Conservation (phyloP, 495 filamentous ascomycete genomes). For the Lentithecium fluviatile region DNA sequence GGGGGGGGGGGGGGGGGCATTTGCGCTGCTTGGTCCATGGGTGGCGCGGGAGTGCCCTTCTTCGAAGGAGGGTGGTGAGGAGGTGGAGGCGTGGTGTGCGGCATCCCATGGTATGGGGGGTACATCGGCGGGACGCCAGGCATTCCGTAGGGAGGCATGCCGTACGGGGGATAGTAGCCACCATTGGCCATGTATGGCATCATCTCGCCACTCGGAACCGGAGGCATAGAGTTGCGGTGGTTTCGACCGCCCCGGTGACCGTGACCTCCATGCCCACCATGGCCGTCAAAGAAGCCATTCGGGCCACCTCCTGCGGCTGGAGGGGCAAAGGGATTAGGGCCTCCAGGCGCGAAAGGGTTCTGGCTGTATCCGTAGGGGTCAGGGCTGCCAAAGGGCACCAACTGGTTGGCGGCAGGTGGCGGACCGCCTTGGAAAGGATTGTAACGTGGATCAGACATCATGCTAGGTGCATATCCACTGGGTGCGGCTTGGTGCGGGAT, state of each 20-base stretch:
- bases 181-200: constrained; percentile 32
- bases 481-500: constrained; percentile 27
- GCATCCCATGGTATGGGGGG: constrained; percentile 15
- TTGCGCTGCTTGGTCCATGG: constrained; percentile 2
- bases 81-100: constrained; percentile 25
- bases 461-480: constrained; percentile 41
- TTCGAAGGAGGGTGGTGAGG: constrained; percentile 21
- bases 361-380: constrained; percentile 39
- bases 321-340: constrained; percentile 39
- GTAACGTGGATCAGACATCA: constrained; percentile 28
- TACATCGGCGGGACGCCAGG: constrained; percentile 33
- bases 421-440: constrained; percentile 27
- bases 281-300: constrained; percentile 28
- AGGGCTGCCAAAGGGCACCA: constrained; percentile 38
- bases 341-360: constrained; percentile 40
- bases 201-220: constrained; percentile 32
- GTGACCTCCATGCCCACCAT: not conserved
- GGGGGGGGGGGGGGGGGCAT: constrained; percentile 3
- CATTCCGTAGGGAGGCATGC: constrained; percentile 26
- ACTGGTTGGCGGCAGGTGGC: constrained; percentile 21
- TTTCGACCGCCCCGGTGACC: constrained; percentile 19
- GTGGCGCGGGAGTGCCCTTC: constrained; percentile 23
- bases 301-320: constrained; percentile 25
- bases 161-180: constrained; percentile 30
- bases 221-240: constrained; percentile 36